Percentiles rank a stretch among this genome's conserved stretches.
These are phyloP conservation scores for Fusarium verrucosum DNA, from an alignment of 2,329 filamentous ascomycete genomes.

Conservation along the genomic window DNA sequence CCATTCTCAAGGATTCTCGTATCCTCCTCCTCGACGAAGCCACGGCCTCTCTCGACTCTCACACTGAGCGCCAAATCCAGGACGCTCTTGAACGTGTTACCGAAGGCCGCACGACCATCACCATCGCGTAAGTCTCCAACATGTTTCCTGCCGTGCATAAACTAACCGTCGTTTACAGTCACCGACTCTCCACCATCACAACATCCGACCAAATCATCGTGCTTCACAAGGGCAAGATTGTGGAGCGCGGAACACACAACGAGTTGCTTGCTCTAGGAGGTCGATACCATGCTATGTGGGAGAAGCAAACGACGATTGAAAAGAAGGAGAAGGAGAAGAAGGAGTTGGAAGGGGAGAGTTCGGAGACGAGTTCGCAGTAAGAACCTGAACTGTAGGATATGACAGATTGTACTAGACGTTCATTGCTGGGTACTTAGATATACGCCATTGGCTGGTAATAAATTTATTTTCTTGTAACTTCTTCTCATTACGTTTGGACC, in stretches of 20 bases:
- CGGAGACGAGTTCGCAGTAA: conserved; percentile 17
- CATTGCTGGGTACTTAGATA: neutral
- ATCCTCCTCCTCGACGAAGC: conserved; percentile 78
- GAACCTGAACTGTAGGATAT: conserved; percentile 2
- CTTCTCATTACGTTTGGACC: neutral
- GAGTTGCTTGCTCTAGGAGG: conserved; percentile 57
- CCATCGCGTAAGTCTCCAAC: conserved; percentile 54
- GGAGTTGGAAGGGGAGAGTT: conserved; percentile 32
- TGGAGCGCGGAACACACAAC: conserved; percentile 60
- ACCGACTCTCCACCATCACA: conserved; percentile 66
- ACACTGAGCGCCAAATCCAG: conserved; percentile 68
- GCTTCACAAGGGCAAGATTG: conserved; percentile 60
- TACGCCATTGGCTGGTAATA: neutral
- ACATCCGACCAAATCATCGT: conserved; percentile 65
- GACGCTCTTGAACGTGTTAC: conserved; percentile 60
- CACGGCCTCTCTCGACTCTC: conserved; percentile 73
- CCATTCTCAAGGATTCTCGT: conserved; percentile 74
- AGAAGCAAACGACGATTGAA: conserved; percentile 58
- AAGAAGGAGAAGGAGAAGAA: conserved; percentile 49
- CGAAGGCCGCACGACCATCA: conserved; percentile 61
- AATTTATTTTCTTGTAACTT: neutral
- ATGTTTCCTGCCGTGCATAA: rapidly evolving
- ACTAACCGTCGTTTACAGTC: conserved; percentile 47
- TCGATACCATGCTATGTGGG: conserved; percentile 63
- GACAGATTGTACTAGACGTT: neutral